Base-by-base conservation (phyloP, 148 eudicot species). In the Fallopia convolvulus region DNA sequence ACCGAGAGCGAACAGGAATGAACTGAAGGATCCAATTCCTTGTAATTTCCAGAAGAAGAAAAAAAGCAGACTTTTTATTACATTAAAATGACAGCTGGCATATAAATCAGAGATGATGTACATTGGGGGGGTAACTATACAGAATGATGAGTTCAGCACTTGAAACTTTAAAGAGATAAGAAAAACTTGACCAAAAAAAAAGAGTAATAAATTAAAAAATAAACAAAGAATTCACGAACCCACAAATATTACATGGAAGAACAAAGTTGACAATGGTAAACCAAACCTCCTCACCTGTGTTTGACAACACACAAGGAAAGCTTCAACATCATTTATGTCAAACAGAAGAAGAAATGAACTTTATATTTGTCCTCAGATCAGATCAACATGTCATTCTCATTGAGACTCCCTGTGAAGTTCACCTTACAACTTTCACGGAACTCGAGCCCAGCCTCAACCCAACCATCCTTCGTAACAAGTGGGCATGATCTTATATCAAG, bases 401-500 rank as follows among this genome's bases (percentile, higher is more conserved):
- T 79, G 76, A 93, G 86, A 71, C 90, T 87, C 81, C 95, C 98
- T 55, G 78, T 50, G 80, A 85, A 93, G 77, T 91, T 91, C 42
- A 96, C 93, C 82, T 87, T 91, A 83, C 98, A 96, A 47, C 48
- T 74, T 39, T 81, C 77, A 0, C 97, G 97, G 77, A 90, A 83
- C 84, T 83, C 80, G 78, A 96, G 40, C 14, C 95, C 99, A 77
- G 92, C 95, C 78, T 88, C 90, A 41, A 85, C 88, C 50, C 95
- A 89, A 58, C 82, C 82, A 2, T 86, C 87, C 85, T 89, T 86
- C 0, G 94, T 90, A 50, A 93, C 78, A 73, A 82, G 88, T 0
- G 97, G 99, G 77, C 97, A 95, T 47, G 97, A 91, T 81, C 97
- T 86, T 14, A 92, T 92, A 85, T 96, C 99, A 46, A 96, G 88